A percentile compares a stretch with the other conserved stretches of the same genome.
Evolutionary conservation across 805 yeast species (phyloP).

Genomic region (Lachancea mirantina): DNA sequence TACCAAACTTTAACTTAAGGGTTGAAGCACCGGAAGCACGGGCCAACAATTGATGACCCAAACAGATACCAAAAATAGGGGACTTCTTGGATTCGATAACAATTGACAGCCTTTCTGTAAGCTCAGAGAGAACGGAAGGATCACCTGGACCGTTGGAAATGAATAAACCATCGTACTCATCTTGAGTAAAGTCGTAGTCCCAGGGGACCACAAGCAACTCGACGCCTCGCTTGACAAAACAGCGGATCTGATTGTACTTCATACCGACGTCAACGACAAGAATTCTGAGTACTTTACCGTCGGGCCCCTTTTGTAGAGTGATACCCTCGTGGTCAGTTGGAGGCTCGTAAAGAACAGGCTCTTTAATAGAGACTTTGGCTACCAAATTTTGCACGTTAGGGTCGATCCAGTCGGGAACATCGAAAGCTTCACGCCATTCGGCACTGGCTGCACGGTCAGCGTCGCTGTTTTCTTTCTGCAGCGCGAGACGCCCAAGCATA

Average conservation of each 20-base stretch:
- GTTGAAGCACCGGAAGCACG: conserved; percentile 95
- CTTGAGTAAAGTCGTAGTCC: conserved; percentile 77
- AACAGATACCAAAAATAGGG: conserved; percentile 95
- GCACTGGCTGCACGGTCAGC: conserved; percentile 28
- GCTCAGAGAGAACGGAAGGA: conserved; percentile 74
- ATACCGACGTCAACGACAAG: conserved; percentile 95
- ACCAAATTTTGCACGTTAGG: conserved; percentile 91
- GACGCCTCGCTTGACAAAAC: conserved; percentile 93
- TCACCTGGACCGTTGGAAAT: conserved; percentile 99
- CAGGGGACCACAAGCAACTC: conserved; percentile 94
- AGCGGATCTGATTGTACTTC: conserved; percentile 95
- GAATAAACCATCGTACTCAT: conserved; percentile 90
- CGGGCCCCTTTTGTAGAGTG: conserved; percentile 48
- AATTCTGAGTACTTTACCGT: conserved; percentile 75
- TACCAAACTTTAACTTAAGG: conserved; percentile 89
- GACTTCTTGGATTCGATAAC: conserved; percentile 62
- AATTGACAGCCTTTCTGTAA: conserved; percentile 51
- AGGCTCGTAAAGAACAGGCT: conserved; percentile 74
- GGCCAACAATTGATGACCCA: conserved; percentile 95
- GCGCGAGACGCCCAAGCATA: conserved; percentile 79
- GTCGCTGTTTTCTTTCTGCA: conserved; percentile 40
- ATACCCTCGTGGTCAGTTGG: conserved; percentile 35
- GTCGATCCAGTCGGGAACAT: conserved; percentile 82
- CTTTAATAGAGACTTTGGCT: conserved; percentile 74
- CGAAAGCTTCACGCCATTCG: conserved; percentile 58